These are phyloP conservation scores for Phytophthora kernoviae DNA, from an alignment of 352 stramenopile species.

Conservation along the genomic window DNA sequence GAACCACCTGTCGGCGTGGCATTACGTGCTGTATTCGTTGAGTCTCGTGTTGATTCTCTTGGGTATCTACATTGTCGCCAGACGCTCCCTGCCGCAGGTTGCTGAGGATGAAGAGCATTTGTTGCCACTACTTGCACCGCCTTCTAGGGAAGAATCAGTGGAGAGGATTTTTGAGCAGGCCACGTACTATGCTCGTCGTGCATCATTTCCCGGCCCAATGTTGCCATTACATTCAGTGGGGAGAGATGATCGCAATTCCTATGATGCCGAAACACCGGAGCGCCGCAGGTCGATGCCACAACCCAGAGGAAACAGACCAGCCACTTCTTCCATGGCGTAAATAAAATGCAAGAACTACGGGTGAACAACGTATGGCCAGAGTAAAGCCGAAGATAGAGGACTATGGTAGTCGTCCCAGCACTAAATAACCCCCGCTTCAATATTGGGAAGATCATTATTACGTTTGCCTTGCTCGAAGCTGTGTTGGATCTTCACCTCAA, in stretches of 20 bases:
- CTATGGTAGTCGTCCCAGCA: conserved; percentile 2
- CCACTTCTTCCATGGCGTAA: conserved; percentile 11
- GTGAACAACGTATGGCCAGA: not conserved
- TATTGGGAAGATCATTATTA: conserved; percentile 18
- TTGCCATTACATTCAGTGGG: conserved; percentile 17
- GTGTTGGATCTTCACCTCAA: not conserved
- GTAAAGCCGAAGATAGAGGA: conserved; percentile 3
- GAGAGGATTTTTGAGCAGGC: conserved; percentile 59
- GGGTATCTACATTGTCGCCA: conserved; percentile 75
- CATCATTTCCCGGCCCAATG: conserved; percentile 33
- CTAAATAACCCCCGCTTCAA: conserved; percentile 6
- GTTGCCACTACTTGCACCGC: conserved; percentile 53
- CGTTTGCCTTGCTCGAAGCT: not conserved
- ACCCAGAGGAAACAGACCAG: conserved; percentile 16
- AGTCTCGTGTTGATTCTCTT: conserved; percentile 73
- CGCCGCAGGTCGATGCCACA: conserved; percentile 47
- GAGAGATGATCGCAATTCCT: conserved; percentile 4
- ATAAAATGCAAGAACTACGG: conserved; percentile 8
- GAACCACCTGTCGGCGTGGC: conserved; percentile 61
- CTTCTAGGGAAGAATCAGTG: conserved; percentile 46
- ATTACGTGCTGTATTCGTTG: conserved; percentile 77
- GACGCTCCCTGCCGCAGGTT: conserved; percentile 42
- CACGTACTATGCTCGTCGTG: conserved; percentile 53
- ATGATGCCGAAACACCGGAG: conserved; percentile 28
- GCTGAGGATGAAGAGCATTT: conserved; percentile 62